phyloP scores from a whole-genome alignment of 1,284 basidiomycete genomes.

The Ustilago vetiveriae region DNA sequence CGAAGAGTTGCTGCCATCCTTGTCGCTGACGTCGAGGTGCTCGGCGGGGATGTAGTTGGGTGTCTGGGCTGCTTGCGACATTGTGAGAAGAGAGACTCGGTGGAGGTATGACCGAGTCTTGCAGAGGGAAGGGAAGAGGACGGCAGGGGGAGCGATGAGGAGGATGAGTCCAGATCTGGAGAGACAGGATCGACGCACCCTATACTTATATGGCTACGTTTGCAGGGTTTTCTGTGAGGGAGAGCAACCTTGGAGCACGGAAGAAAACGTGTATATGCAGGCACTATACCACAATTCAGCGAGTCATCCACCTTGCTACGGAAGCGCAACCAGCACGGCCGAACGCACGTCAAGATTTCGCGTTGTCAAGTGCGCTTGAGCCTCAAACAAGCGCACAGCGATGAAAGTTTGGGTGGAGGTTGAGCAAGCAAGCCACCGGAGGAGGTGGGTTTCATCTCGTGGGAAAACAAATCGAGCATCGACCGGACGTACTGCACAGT shows the following conservation, averaged over 20 bases:
- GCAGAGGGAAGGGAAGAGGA: background rate
- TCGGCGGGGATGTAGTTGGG: conserved; percentile 48
- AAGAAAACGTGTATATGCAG: too few species aligned
- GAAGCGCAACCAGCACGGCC: background rate
- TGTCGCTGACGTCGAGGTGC: conserved; percentile 35
- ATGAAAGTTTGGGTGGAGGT: too few species aligned
- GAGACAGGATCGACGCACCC: too few species aligned
- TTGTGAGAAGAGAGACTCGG: background rate
- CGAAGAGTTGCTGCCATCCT: conserved; percentile 21
- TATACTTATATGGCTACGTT: too few species aligned
- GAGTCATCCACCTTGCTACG: background rate
- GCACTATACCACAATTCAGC: background rate
- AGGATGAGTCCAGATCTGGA: background rate
- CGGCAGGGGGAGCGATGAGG: background rate
- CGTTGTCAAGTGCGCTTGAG: too few species aligned
- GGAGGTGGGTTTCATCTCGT: conserved; percentile 4
- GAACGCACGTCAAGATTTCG: too few species aligned
- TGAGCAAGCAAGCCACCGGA: too few species aligned
- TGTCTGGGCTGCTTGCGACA: conserved; percentile 23
- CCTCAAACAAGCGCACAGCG: background rate
- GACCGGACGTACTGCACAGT: too few species aligned
- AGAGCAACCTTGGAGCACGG: too few species aligned
- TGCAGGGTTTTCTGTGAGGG: too few species aligned
- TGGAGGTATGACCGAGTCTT: background rate
- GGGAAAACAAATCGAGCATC: background rate